phyloP scores from a whole-genome alignment of 129 eudicot genomes.

The Flaveria bidentis region DNA sequence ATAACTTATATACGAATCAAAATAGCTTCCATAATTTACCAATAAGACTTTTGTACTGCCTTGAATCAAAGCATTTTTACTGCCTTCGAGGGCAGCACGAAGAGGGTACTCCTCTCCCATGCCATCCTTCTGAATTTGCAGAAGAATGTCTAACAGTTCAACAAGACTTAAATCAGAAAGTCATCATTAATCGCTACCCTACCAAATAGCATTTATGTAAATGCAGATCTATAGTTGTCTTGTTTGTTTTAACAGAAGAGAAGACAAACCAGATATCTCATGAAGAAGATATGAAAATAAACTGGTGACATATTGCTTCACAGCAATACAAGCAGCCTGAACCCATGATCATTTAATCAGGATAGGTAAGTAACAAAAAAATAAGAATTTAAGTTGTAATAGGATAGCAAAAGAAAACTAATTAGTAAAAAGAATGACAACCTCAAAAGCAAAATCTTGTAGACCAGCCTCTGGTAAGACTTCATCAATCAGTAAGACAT shows the following conservation, averaged over 20 bases:
- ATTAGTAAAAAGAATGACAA: slow-evolving; percentile 32
- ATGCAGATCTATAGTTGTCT: background rate
- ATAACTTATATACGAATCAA: background rate
- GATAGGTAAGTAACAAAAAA: slow-evolving; percentile 6
- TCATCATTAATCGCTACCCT: slow-evolving; percentile 5
- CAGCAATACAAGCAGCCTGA: slow-evolving; percentile 72
- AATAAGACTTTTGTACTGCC: slow-evolving; percentile 72
- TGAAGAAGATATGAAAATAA: slow-evolving; percentile 63
- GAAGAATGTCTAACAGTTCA: slow-evolving; percentile 55
- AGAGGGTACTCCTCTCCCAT: slow-evolving; percentile 53
- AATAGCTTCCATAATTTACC: slow-evolving; percentile 47
- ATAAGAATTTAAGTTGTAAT: background rate
- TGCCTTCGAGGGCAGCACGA: slow-evolving; percentile 64
- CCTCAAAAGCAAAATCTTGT: slow-evolving; percentile 74
- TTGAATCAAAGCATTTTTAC: slow-evolving; percentile 74
- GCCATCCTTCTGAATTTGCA: slow-evolving; percentile 56
- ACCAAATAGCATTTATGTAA: slow-evolving; percentile 1
- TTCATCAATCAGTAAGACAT: slow-evolving; percentile 82
- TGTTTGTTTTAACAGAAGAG: slow-evolving; percentile 13
- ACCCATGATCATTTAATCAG: slow-evolving; percentile 33
- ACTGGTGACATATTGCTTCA: slow-evolving; percentile 66
- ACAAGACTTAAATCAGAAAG: slow-evolving; percentile 31
- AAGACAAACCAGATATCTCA: slow-evolving; percentile 68
- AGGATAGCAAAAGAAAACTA: slow-evolving; percentile 16
- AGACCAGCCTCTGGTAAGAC: slow-evolving; percentile 88